These are phyloP conservation scores for Collybia mongolica DNA, from an alignment of 768 basidiomycete genomes.

Conservation along the genomic window DNA sequence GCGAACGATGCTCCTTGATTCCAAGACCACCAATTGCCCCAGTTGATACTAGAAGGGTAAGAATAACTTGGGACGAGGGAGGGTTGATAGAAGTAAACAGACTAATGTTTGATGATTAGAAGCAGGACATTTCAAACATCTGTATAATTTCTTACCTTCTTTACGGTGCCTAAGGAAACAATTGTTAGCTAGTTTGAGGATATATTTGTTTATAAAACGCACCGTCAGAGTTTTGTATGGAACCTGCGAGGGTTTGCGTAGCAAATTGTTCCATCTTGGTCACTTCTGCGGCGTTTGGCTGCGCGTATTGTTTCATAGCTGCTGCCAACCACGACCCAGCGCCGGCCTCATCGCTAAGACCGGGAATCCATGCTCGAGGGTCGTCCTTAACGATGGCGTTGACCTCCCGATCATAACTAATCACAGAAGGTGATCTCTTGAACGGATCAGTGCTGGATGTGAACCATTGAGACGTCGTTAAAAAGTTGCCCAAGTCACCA, in stretches of 20 bases:
- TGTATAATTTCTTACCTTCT: constrained; percentile 36
- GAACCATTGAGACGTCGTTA: constrained; percentile 56
- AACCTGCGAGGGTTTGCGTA: constrained; percentile 44
- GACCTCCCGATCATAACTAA: constrained; percentile 52
- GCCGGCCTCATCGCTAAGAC: constrained; percentile 58
- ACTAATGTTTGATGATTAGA: constrained; percentile 20
- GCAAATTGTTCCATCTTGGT: constrained; percentile 50
- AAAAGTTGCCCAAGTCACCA: constrained; percentile 50
- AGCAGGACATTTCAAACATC: background rate
- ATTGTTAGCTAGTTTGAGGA: background rate
- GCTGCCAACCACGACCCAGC: constrained; percentile 59
- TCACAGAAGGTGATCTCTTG: constrained; percentile 49
- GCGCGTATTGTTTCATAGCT: constrained; percentile 54
- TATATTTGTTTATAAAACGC: background rate
- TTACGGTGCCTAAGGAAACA: constrained; percentile 40
- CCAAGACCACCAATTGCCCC: constrained; percentile 62
- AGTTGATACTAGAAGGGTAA: constrained; percentile 47
- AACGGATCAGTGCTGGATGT: constrained; percentile 48
- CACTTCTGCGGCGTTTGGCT: constrained; percentile 53
- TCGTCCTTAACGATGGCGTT: constrained; percentile 50
- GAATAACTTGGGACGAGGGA: constrained; percentile 39
- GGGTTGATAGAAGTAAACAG: constrained; percentile 54
- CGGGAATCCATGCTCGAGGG: constrained; percentile 58
- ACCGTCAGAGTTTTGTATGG: constrained; percentile 51
- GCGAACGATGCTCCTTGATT: constrained; percentile 45